Evolutionary conservation across 2,329 filamentous ascomycete species (phyloP), one percentile per base, ranked within the genome.

Genomic region (Monosporascus ibericus): DNA sequence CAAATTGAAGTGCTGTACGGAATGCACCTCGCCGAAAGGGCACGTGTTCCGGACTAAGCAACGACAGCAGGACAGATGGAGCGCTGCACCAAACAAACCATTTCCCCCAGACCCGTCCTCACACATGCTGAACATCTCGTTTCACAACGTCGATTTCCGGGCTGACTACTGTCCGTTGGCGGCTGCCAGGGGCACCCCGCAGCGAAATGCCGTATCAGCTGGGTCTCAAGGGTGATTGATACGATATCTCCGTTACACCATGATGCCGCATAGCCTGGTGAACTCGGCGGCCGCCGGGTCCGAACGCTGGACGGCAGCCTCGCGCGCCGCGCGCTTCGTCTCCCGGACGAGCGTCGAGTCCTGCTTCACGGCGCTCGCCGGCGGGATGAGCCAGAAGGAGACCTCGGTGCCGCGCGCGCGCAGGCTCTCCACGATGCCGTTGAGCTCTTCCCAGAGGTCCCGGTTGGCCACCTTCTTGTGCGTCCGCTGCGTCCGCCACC

Each of bases 361-460:
- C 20, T 57, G 44, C 39, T 55, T 59, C 15, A 55, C 53, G 6
- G 49, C 15, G 24, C 34, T 34, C 2, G 50, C 40, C 7, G 59
- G 51, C 8, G 54, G 50, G 18, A 66, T 58, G 3, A 61, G 54
- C 65, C 65, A 66, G 50, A 67, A 65, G 11, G 64, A 58, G 14
- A 64, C 53, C 30, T 56, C 49, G 1, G 61, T 59, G 59, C 68
- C 53, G 54, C 50, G 37, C 55, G 49, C 18, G 49, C 55, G 54
- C 36, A 65, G 20, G 40, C 38, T 52, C 17, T 55, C 50, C 11
- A 64, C 55, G 44, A 57, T 39, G 9, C 56, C 63, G 37, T 72
- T 62, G 22, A 77, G 57, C 49, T 64, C 66, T 58, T 73, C 63
- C 72, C 75, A 77, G 18, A 77, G 58, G 52, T 78, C 73, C 37